phyloP scores from a whole-genome alignment of 2,329 filamentous ascomycete genomes.

The Fusarium avenaceum region DNA sequence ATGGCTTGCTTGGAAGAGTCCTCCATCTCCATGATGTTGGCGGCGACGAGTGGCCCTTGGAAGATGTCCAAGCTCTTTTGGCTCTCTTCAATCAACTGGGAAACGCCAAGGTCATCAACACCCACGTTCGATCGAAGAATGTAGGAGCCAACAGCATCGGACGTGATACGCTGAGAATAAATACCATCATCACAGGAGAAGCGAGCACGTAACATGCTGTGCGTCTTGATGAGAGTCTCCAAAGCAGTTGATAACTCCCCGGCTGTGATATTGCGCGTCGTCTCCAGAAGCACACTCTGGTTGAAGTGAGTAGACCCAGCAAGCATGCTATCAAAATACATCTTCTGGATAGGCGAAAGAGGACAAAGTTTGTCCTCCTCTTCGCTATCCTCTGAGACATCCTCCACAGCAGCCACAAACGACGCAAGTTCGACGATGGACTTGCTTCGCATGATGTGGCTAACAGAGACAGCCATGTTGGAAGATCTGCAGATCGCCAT shows the following conservation, averaged over 20 bases:
- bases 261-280: not conserved
- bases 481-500: slow-evolving; percentile 39
- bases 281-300: slow-evolving; percentile 34
- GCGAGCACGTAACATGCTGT: slow-evolving; percentile 40
- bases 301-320: slow-evolving; percentile 33
- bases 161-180: slow-evolving; percentile 31
- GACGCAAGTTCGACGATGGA: slow-evolving; percentile 41
- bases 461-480: slow-evolving; percentile 29
- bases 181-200: not conserved
- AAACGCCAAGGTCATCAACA: not conserved
- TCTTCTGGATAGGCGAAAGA: slow-evolving; percentile 27
- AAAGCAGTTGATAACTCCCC: slow-evolving; percentile 15
- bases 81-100: slow-evolving; percentile 9
- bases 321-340: slow-evolving; percentile 28
- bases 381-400: slow-evolving; percentile 8
- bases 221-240: slow-evolving; percentile 16
- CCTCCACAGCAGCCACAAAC: slow-evolving; percentile 2
- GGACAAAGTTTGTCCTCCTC: not conserved
- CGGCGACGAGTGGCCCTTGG: slow-evolving; percentile 6
- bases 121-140: not conserved
- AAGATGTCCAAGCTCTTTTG: slow-evolving; percentile 19
- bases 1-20: slow-evolving; percentile 27
- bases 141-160: slow-evolving; percentile 11
- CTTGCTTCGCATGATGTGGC: slow-evolving; percentile 43
- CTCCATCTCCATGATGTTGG: slow-evolving; percentile 42